A percentile compares a stretch with the other conserved stretches of the same genome.
phyloP scores from a whole-genome alignment of 2,329 filamentous ascomycete genomes.

The Trichoderma polysporum region DNA sequence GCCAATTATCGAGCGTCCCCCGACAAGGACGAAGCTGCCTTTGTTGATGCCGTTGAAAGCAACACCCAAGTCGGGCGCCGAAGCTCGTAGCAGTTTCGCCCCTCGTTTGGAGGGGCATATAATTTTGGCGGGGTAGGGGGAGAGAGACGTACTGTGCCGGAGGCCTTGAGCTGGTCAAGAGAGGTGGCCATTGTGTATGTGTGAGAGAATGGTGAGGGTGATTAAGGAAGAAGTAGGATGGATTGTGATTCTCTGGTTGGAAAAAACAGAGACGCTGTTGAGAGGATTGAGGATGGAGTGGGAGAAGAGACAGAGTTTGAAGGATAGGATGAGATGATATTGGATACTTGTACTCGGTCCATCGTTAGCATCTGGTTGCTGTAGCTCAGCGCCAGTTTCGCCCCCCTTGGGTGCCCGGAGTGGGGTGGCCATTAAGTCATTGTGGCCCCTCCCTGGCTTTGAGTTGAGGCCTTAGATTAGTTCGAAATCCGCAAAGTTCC shows the following conservation, averaged over 20 bases:
- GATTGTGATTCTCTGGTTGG: too few relatives aligned
- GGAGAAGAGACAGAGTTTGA: neutral
- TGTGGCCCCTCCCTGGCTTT: conserved; percentile 1
- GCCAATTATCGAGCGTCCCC: neutral
- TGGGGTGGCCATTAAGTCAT: conserved; percentile 23
- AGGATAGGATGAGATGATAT: neutral
- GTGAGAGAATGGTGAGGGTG: conserved; percentile 22
- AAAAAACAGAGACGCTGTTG: neutral
- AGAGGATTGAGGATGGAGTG: neutral
- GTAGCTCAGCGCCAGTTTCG: conserved; percentile 2
- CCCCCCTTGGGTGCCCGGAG: conserved; percentile 15
- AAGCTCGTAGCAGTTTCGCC: neutral
- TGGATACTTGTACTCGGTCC: neutral
- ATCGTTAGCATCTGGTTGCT: neutral
- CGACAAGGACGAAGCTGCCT: neutral
- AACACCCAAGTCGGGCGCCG: neutral
- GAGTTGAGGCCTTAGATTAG: neutral
- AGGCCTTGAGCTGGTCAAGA: conserved; percentile 95
- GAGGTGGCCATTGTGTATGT: conserved; percentile 69
- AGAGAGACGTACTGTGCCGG: conserved; percentile 78
- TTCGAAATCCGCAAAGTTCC: neutral
- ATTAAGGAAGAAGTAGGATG: neutral
- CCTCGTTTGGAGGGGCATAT: neutral
- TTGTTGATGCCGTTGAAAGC: neutral
- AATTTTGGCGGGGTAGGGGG: conserved; percentile 15